Base-by-base conservation (phyloP, 495 filamentous ascomycete species). In the Lophium mytilinum region DNA sequence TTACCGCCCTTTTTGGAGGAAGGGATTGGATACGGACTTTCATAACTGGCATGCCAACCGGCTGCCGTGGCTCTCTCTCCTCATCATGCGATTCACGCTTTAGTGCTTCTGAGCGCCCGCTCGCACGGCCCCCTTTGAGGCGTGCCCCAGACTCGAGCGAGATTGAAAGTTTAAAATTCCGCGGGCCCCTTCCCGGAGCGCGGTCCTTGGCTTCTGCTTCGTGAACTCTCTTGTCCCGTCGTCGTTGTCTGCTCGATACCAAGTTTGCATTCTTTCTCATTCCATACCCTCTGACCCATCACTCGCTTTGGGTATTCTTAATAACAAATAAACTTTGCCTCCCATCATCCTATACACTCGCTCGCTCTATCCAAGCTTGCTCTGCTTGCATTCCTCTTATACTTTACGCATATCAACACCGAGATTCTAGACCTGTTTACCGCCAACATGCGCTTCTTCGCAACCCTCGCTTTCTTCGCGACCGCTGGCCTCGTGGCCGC, bases 401-500 rank as follows among this genome's bases (percentile, higher is more conserved):
- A 14, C 24, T 24, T 37, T 39, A 11, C 15, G 45, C 36, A n/a
- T 37, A 46, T 35, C 30, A 46, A 30, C 40, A 34, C 17, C 10
- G n/a, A 34, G 19, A 46, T 53, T 37, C 37, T n/a, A 42, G 4
- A 41, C 45, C 40, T 17, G 10, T 33, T 37, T 12, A 51, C 24
- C 24, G 24, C 21, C 62, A 66, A 57, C n/a, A 67, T 69, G 67
- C 67, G 64, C 50, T 66, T 62, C 57, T 33, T 57, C 37, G 36
- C 57, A 37, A 51, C 53, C 34, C 9, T 65, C 46, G 53, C 37
- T 34, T 10, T 60, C 39, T 60, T 70, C 17, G 58, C 64, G 45
- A 15, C 59, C 33, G 61, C 62, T 24, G 61, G 66, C 64, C 47
- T 70, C 51, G 68, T 66, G n/a, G 62, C 60, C 53, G 69, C 69